Evolutionary conservation across 179 eudicot species (phyloP).

Genomic region (Actinidia arguta): DNA sequence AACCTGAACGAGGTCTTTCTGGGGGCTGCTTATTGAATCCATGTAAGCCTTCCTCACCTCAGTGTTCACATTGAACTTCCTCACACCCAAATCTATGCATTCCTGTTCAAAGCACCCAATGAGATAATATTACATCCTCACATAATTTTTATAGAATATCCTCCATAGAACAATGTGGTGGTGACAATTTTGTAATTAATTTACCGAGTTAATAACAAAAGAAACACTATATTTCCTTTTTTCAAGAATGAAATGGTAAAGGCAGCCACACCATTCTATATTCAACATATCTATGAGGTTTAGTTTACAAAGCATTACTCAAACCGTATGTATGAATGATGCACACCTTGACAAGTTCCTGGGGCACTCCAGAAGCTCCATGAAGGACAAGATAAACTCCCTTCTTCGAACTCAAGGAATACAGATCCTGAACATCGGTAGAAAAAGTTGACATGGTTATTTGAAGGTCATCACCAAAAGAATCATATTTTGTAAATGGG

Average conservation of each 20-base stretch:
- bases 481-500: too few relatives aligned
- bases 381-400: constrained; percentile 90
- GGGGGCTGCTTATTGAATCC: constrained; percentile 65
- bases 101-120: constrained; percentile 46
- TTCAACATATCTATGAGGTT: too few relatives aligned
- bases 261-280: too few relatives aligned
- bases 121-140: not conserved
- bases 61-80: constrained; percentile 96
- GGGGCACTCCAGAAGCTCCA: constrained; percentile 93
- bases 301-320: too few relatives aligned
- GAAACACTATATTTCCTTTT: too few relatives aligned
- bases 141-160: not conserved
- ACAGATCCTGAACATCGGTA: constrained; percentile 60
- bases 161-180: too few relatives aligned
- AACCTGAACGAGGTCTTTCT: constrained; percentile 76
- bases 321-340: not conserved
- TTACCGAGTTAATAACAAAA: too few relatives aligned
- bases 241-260: too few relatives aligned
- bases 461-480: not conserved
- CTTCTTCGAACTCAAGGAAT: constrained; percentile 63
- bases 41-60: constrained; percentile 95
- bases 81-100: constrained; percentile 85
- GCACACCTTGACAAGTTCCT: constrained; percentile 89
- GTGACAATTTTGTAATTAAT: too few relatives aligned
- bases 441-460: constrained; percentile 5